Conservation (phyloP, 176 grass and related monocot genomes). For the Bonia amplexicaulis region DNA sequence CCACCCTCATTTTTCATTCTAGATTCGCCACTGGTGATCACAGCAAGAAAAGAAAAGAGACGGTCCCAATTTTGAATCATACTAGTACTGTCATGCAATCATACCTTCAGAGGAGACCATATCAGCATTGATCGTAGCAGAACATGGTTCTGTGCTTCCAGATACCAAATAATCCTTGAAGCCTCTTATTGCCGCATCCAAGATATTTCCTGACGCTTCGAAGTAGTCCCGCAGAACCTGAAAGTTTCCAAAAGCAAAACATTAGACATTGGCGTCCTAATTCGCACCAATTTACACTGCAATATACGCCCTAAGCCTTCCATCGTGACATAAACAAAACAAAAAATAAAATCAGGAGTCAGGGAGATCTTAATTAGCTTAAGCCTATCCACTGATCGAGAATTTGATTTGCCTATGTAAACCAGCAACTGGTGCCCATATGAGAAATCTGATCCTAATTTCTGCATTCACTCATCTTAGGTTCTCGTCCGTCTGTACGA, state of each 20-base stretch:
- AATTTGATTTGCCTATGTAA: background rate
- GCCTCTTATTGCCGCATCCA: conserved; percentile 44
- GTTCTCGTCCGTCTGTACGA: background rate
- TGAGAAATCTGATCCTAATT: background rate
- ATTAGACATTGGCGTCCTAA: background rate
- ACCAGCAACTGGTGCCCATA: background rate
- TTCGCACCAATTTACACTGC: background rate
- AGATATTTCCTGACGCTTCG: conserved; percentile 26
- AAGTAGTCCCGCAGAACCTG: conserved; percentile 16
- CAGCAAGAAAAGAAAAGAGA: background rate
- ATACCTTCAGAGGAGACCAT: conserved; percentile 10
- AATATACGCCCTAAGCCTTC: background rate
- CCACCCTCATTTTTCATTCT: no score
- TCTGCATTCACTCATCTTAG: no score
- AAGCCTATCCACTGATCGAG: background rate
- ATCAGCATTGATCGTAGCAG: background rate
- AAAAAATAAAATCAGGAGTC: no score
- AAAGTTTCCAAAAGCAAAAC: background rate
- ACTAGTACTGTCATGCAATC: no score
- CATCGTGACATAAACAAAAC: background rate
- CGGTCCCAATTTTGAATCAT: background rate
- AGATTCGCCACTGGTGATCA: no score
- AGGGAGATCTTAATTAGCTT: background rate
- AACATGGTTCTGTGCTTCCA: background rate
- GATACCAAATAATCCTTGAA: conserved; percentile 28